Evolutionary conservation across 2,329 filamentous ascomycete species (phyloP), one percentile per base, ranked within the genome.

Genomic region (Cyclaneusma minus): DNA sequence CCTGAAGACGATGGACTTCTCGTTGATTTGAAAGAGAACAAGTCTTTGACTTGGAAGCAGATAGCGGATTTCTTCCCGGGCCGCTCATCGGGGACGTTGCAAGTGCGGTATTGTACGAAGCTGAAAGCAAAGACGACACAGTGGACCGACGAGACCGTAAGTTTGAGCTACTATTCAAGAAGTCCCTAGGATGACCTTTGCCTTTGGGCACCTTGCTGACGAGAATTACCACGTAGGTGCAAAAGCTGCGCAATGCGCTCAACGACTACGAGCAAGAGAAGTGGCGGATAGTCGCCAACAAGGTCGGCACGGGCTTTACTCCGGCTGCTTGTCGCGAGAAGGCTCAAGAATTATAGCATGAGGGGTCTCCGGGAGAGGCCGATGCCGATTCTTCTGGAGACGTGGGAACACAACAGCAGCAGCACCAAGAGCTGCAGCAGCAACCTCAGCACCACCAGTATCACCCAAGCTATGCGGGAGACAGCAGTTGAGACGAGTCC

Each of bases 51-150:
- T 4, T 94, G 85, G 85, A 93, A 92, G 55, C 85, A 94, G 59
- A 94, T 94, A 44, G 82, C 84, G 30, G 85, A 93, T 46, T 93
- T 93, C 54, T 94, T 94, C 41, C 85, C 85, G 1, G 85, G 84
- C 2, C 65, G 85, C 31, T 89, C 81, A 31, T 91, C 81, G 23
- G 85, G 85, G 11, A 93, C 85, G 16, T 56, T 94, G 34, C 85
- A 94, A 51, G 85, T 94, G 29, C 75, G 85, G 18, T 94, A 94
- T 50, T 94, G 85, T 49, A 93, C 84, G 22, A 93, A 92, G 54
- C 60, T 93, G 27, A 93, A 92, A 55, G 84, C 83, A 9, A 93
- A 93, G 58, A 85, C 80, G 20, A 91, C 81, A 8, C 71, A 83
- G 43, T 94, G 85, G 85, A 91, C 79, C 26, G 82, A 91, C 38